Conservation (phyloP, 352 stramenopile species). For the Globisporangium orthogonon region DNA sequence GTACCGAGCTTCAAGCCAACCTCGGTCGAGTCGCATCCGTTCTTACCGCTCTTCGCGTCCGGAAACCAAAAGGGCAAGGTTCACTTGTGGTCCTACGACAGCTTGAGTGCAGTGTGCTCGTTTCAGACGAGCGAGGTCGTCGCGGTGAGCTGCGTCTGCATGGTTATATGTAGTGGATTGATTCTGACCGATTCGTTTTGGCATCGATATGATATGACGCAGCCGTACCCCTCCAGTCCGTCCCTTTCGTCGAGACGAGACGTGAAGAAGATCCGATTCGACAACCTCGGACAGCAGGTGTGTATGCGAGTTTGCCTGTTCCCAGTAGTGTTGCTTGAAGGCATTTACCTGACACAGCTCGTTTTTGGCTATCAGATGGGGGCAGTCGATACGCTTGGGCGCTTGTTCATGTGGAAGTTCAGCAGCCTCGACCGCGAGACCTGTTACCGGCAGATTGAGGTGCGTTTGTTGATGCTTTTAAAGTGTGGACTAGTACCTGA, state of each 20-base stretch:
- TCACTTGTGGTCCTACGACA: slow-evolving; percentile 83
- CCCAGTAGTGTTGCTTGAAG: not conserved
- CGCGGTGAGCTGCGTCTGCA: slow-evolving; percentile 23
- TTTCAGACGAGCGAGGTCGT: slow-evolving; percentile 69
- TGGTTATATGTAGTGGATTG: not conserved
- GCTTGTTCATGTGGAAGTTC: slow-evolving; percentile 83
- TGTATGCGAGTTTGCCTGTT: not conserved
- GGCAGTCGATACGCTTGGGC: slow-evolving; percentile 59
- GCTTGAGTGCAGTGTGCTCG: slow-evolving; percentile 52
- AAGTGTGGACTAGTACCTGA: not conserved
- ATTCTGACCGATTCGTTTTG: not conserved
- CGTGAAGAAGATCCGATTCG: slow-evolving; percentile 76
- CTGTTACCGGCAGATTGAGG: slow-evolving; percentile 67
- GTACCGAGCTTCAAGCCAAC: slow-evolving; percentile 71
- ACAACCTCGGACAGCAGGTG: slow-evolving; percentile 75
- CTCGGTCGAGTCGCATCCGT: slow-evolving; percentile 65
- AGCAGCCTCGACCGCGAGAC: slow-evolving; percentile 50
- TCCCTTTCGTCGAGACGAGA: slow-evolving; percentile 49
- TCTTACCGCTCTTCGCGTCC: slow-evolving; percentile 72
- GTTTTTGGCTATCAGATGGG: slow-evolving; percentile 42
- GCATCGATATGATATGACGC: not conserved
- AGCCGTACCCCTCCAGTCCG: slow-evolving; percentile 59
- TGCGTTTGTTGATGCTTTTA: slow-evolving; percentile 8
- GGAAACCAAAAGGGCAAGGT: slow-evolving; percentile 77
- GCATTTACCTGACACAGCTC: not conserved